Conservation (phyloP, 495 filamentous ascomycete genomes). For the Hyaloscypha hepaticicola region DNA sequence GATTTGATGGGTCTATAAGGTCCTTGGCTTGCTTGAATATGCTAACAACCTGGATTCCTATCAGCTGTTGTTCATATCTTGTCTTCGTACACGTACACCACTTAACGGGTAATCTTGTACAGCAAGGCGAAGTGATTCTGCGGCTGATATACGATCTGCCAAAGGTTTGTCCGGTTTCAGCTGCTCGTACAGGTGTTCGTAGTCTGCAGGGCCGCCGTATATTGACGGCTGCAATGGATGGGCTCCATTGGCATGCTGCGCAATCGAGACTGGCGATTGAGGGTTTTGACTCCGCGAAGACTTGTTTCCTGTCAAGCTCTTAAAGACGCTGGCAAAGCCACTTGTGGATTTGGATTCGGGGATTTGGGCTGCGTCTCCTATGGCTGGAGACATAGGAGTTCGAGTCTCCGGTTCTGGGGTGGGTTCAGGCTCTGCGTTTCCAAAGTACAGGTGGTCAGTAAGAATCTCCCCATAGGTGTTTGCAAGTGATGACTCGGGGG, state of each 20-base stretch:
- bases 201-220: slow-evolving; percentile 42
- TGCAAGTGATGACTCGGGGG: neutral
- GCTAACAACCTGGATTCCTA: slow-evolving; percentile 26
- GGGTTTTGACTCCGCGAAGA: slow-evolving; percentile 37
- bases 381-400: slow-evolving; percentile 52
- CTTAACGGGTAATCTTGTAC: slow-evolving; percentile 58
- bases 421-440: slow-evolving; percentile 5
- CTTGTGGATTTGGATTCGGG: slow-evolving; percentile 47
- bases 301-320: slow-evolving; percentile 49
- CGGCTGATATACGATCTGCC: slow-evolving; percentile 53
- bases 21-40: slow-evolving; percentile 68
- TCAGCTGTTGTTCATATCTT: neutral
- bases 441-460: slow-evolving; percentile 1
- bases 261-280: slow-evolving; percentile 32
- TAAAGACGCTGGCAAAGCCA: slow-evolving; percentile 56
- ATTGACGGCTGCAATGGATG: slow-evolving; percentile 32
- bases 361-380: slow-evolving; percentile 51
- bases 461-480: neutral
- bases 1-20: slow-evolving; percentile 55
- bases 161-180: slow-evolving; percentile 35
- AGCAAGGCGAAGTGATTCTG: slow-evolving; percentile 51
- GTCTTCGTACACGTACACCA: slow-evolving; percentile 36
- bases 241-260: slow-evolving; percentile 33
- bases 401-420: slow-evolving; percentile 10
- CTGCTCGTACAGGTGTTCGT: slow-evolving; percentile 42